phyloP scores from a whole-genome alignment of 2,329 filamentous ascomycete species.

The Pseudogymnoascus pannorum region DNA sequence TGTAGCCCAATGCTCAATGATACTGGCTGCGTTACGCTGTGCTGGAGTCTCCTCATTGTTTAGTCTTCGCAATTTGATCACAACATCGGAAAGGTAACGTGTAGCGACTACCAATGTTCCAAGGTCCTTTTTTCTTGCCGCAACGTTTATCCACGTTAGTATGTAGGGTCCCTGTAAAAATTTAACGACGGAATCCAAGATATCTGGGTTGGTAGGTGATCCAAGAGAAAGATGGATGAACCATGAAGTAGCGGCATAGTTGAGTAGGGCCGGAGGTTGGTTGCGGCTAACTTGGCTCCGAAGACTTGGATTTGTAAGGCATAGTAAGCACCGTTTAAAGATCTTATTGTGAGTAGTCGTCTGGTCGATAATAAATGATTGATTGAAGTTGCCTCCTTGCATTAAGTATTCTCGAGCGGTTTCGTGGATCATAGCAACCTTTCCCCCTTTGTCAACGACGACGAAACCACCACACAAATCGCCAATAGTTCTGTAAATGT shows the following conservation, averaged over 20 bases:
- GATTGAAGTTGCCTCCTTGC: not conserved
- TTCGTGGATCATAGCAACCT: slow-evolving; percentile 30
- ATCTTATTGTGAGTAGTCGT: not conserved
- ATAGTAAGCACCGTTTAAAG: not conserved
- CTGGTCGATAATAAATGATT: not conserved
- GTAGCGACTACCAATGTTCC: not conserved
- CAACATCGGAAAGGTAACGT: not conserved
- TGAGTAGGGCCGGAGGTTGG: not conserved
- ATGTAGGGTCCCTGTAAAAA: not conserved
- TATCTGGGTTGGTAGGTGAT: not conserved
- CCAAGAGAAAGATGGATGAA: not conserved
- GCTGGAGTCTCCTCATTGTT: slow-evolving; percentile 10
- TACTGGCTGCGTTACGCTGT: slow-evolving; percentile 17
- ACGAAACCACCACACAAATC: slow-evolving; percentile 29
- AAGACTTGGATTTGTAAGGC: not conserved
- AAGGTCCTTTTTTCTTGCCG: not conserved
- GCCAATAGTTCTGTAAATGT: slow-evolving; percentile 24
- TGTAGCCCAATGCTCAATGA: slow-evolving; percentile 28
- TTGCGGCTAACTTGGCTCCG: not conserved
- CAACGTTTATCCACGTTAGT: not conserved
- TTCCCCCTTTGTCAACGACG: slow-evolving; percentile 24
- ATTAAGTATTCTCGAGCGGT: slow-evolving; percentile 32
- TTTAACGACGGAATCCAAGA: not conserved
- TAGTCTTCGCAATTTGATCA: not conserved
- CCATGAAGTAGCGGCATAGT: not conserved